Evolutionary conservation across 176 grass and related monocot species (phyloP).

Genomic region (sorghum (Sorghum bicolor)): Sorghum_bicolor_NCBIv3 NC_012873.2:56855001-56855500

Average conservation of each 20-base stretch:
- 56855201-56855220: not conserved
- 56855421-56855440: not conserved
- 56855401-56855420: not conserved
- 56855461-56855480: not conserved
- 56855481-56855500: not conserved
- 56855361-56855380: not conserved
- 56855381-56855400: not conserved
- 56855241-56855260: not conserved
- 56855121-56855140: not conserved
- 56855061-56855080: not conserved
- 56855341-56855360: not conserved
- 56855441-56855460: slow-evolving; percentile 5
- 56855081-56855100: slow-evolving; percentile 4
- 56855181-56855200: not conserved
- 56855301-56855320: not conserved
- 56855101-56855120: not conserved
- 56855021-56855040: slow-evolving; percentile 6
- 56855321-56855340: not conserved
- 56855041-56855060: slow-evolving; percentile 2
- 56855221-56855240: not conserved
- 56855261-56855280: not conserved
- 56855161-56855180: not conserved
- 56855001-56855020: slow-evolving; percentile 14
- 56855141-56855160: not conserved
- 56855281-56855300: not conserved